Percentiles rank a stretch among this genome's conserved stretches.
Evolutionary conservation across 139 green algal species (phyloP).

Genomic region (Coelastrella sp.): DNA sequence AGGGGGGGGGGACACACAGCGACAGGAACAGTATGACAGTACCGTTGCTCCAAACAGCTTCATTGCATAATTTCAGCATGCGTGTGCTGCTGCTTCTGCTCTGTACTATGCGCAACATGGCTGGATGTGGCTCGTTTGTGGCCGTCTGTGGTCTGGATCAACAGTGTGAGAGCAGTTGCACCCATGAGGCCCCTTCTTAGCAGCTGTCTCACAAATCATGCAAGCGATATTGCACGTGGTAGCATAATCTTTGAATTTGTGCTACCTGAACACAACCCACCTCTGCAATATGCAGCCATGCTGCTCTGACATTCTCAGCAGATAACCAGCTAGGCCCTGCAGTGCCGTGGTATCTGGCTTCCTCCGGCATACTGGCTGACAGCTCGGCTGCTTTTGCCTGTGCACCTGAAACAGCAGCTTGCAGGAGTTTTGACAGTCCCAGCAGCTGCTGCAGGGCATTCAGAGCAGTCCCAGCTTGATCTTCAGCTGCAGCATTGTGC

Average conservation of each 20-base stretch:
- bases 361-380: slow-evolving; percentile 9
- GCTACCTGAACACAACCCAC: neutral
- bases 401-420: neutral
- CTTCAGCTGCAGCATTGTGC: neutral
- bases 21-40: too few relatives aligned
- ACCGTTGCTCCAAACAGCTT: too few relatives aligned
- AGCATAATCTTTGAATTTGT: neutral
- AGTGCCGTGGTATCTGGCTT: neutral
- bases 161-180: too few relatives aligned
- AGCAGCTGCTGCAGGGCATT: slow-evolving; percentile 32
- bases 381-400: slow-evolving; percentile 14
- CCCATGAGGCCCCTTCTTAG: too few relatives aligned
- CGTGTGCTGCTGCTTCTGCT: too few relatives aligned
- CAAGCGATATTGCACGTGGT: neutral
- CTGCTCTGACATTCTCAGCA: neutral
- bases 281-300: slow-evolving; percentile 38
- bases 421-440: slow-evolving; percentile 29
- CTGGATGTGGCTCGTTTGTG: too few relatives aligned
- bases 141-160: too few relatives aligned
- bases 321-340: slow-evolving; percentile 25
- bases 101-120: too few relatives aligned
- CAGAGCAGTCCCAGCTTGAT: neutral
- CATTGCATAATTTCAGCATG: too few relatives aligned
- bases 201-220: too few relatives aligned
- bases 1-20: neutral